Percentiles rank a stretch among this genome's conserved stretches.
Evolutionary conservation across 75 land plant species (phyloP).

Genomic region (Sequoia sempervirens): DNA sequence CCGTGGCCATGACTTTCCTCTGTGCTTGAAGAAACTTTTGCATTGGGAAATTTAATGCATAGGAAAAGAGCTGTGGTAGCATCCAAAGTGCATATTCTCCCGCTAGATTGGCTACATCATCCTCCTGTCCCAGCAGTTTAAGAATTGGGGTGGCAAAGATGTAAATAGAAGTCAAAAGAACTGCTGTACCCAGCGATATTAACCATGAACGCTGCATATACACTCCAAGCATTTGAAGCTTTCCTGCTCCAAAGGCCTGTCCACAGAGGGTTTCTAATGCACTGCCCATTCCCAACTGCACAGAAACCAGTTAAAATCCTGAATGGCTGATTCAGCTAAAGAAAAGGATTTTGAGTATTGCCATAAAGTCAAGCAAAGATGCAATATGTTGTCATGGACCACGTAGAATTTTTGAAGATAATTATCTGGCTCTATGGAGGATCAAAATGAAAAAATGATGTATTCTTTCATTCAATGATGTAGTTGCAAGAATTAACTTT

Average conservation of each 20-base stretch:
- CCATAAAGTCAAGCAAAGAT: not conserved
- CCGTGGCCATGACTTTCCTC: slow-evolving; percentile 43
- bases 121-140: too few relatives aligned
- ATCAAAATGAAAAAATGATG: not conserved
- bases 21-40: slow-evolving; percentile 81
- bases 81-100: too few relatives aligned
- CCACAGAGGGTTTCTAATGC: too few relatives aligned
- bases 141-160: too few relatives aligned
- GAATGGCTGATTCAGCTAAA: not conserved
- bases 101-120: too few relatives aligned
- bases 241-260: slow-evolving; percentile 76
- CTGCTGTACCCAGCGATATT: slow-evolving; percentile 27
- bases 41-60: slow-evolving; percentile 63
- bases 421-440: not conserved
- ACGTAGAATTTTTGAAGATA: not conserved
- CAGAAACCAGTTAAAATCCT: not conserved
- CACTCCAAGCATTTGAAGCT: slow-evolving; percentile 58
- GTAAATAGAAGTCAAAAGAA: slow-evolving; percentile 29
- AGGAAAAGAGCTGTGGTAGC: slow-evolving; percentile 16
- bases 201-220: slow-evolving; percentile 72
- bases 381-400: not conserved
- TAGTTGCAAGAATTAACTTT: not conserved
- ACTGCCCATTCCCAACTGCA: too few relatives aligned
- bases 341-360: not conserved
- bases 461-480: not conserved